phyloP scores from a whole-genome alignment of 2,329 filamentous ascomycete species.

The Fusarium clavum region DNA sequence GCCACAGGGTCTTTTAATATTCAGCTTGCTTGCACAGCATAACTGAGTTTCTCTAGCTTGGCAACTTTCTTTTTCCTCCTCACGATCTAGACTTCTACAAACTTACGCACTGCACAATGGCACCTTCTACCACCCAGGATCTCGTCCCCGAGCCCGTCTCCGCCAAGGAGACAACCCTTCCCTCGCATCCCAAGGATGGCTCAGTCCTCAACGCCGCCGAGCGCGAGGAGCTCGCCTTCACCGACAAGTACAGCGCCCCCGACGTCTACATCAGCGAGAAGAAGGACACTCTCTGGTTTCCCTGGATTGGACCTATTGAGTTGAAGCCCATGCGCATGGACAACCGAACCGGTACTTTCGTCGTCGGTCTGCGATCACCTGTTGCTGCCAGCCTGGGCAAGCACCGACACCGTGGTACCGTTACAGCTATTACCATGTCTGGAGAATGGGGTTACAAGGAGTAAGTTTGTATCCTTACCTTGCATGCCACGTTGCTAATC shows the following conservation, averaged over 20 bases:
- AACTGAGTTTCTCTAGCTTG: constrained; percentile 4
- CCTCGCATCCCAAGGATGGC: constrained; percentile 20
- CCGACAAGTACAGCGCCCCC: constrained; percentile 45
- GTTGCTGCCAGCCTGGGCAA: constrained; percentile 36
- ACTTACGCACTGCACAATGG: constrained; percentile 4
- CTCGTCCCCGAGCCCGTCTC: constrained; percentile 22
- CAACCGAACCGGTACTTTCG: constrained; percentile 34
- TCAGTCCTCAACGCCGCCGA: constrained; percentile 18
- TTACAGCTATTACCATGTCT: constrained; percentile 39
- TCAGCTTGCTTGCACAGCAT: constrained; percentile 2
- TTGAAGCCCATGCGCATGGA: constrained; percentile 37
- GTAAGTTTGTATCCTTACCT: constrained; percentile 2
- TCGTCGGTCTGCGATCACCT: constrained; percentile 29
- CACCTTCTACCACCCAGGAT: constrained; percentile 26
- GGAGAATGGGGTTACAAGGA: constrained; percentile 44
- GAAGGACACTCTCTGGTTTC: constrained; percentile 41
- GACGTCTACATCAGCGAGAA: constrained; percentile 42
- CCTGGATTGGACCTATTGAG: constrained; percentile 36
- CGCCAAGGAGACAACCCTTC: constrained; percentile 15
- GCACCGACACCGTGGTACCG: constrained; percentile 34
- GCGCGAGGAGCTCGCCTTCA: constrained; percentile 37
- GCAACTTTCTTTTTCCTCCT: constrained; percentile 9
- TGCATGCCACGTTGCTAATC: constrained; percentile 7
- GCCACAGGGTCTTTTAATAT: constrained; percentile 19
- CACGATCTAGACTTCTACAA: not conserved